Base-by-base conservation (phyloP, 345 rosid genomes). In the Laguncularia racemosa region DNA sequence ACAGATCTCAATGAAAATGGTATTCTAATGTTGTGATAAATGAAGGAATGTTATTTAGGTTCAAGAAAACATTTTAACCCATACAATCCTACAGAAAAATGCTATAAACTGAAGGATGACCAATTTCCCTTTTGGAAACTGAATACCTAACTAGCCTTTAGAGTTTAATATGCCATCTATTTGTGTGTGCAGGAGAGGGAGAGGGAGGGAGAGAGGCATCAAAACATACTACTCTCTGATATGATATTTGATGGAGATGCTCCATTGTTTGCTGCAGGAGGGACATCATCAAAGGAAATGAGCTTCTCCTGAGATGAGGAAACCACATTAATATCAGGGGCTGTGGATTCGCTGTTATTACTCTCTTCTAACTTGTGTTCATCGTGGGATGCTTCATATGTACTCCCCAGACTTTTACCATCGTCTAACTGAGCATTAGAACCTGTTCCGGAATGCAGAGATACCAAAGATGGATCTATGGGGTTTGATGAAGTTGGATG, bases 221-320 rank as follows among this genome's bases (percentile, higher is more conserved):
- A 16, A 54, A 60, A 72, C 91, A 79, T 81, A 88, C 98, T 48
- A 56, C 44, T 73, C 57, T 70, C 78, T 50, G 56, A 53, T 26
- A 68, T 66, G 43, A 71, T 50, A 46, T 64, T 62, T 43, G 61
- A 53, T 58, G 64, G 60, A 58, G 62, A 46, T 55, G 66, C 76
- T 28, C 16, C 46, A 6, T 50, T 50, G 53, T 50, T 60, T 56
- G 72, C 59, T 49, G 68, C 57, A 20, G 70, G 48, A 56, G 66
- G 69, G 52, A 59, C 60, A 21, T 74, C 75, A 46, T 73, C 73
- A 20, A 68, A 62, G 59, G 70, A 76, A 71, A 75, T 67, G 46
- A 80, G 66, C 67, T 78, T 75, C 50, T 73, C 52, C n/a, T 59
- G 14, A 46, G 63, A 50, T 55, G 61, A 56, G 50, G 57, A 49